phyloP scores from a whole-genome alignment of 2,329 filamentous ascomycete genomes.

The Sphaerulina populicola region DNA sequence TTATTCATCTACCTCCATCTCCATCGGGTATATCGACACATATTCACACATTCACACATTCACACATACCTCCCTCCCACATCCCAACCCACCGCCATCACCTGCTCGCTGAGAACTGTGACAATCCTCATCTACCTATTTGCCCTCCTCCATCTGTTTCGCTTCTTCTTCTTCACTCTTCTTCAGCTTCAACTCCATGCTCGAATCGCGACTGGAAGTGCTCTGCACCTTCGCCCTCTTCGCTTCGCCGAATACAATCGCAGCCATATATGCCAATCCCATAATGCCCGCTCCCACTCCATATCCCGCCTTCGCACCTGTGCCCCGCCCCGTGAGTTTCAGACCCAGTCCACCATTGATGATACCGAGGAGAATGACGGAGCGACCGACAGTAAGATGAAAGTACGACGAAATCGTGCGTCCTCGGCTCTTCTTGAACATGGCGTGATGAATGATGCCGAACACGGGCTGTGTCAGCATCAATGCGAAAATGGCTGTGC shows the following conservation, averaged over 20 bases:
- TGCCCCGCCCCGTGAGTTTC: slow-evolving; percentile 37
- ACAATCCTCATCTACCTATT: background rate
- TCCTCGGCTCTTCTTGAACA: slow-evolving; percentile 34
- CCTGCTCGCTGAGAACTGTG: no score
- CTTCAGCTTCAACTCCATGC: background rate
- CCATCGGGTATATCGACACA: background rate
- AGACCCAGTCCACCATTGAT: slow-evolving; percentile 51
- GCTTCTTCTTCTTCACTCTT: background rate
- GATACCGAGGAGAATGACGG: slow-evolving; percentile 45
- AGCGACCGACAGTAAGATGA: slow-evolving; percentile 27
- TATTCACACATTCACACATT: no score
- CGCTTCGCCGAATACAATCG: slow-evolving; percentile 27
- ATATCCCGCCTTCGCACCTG: slow-evolving; percentile 38
- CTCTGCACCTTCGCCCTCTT: slow-evolving; percentile 13
- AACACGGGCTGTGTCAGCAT: slow-evolving; percentile 50
- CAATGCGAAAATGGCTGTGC: slow-evolving; percentile 43
- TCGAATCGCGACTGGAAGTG: slow-evolving; percentile 1
- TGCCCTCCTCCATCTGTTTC: slow-evolving; percentile 1
- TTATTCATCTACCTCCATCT: background rate
- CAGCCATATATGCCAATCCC: slow-evolving; percentile 36
- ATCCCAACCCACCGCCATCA: no score
- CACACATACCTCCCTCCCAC: no score
- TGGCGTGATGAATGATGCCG: slow-evolving; percentile 46
- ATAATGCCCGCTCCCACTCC: slow-evolving; percentile 44
- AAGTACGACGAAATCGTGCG: slow-evolving; percentile 42